Percentiles rank a stretch among this genome's conserved stretches.
phyloP scores from a whole-genome alignment of 805 yeast genomes.

The Candida suzukii region DNA sequence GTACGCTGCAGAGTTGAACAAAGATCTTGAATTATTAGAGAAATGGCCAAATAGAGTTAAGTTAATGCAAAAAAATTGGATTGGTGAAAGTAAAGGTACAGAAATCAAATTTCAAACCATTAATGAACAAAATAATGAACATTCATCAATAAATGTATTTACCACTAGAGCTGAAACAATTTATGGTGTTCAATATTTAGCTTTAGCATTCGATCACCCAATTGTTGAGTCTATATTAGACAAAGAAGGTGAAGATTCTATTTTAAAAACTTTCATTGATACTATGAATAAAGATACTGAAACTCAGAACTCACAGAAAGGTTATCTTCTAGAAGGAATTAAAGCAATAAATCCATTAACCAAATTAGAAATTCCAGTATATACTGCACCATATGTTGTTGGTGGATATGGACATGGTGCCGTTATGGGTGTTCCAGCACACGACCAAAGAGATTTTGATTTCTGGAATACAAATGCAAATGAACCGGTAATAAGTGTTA shows the following conservation, averaged over 20 bases:
- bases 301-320: constrained; percentile 38
- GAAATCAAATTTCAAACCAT: constrained; percentile 46
- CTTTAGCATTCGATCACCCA: constrained; percentile 69
- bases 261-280: constrained; percentile 41
- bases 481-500: constrained; percentile 30
- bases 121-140: constrained; percentile 9
- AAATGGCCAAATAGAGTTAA: constrained; percentile 89
- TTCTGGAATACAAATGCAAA: constrained; percentile 72
- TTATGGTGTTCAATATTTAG: constrained; percentile 75
- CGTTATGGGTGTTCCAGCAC: constrained; percentile 98
- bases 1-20: constrained; percentile 59
- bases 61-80: constrained; percentile 91
- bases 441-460: constrained; percentile 74
- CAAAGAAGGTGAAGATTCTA: constrained; percentile 29
- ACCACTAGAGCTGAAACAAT: constrained; percentile 92
- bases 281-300: constrained; percentile 25
- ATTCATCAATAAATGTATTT: constrained; percentile 41
- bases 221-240: too few species aligned
- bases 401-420: constrained; percentile 85
- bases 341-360: constrained; percentile 55
- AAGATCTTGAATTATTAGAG: constrained; percentile 53
- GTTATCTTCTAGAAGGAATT: constrained; percentile 42
- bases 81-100: constrained; percentile 81
- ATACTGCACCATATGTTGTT: constrained; percentile 85
- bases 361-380: constrained; percentile 53